Conservation (phyloP, 371 early-diverging fungal species). For the Mortierella sp. region DNA sequence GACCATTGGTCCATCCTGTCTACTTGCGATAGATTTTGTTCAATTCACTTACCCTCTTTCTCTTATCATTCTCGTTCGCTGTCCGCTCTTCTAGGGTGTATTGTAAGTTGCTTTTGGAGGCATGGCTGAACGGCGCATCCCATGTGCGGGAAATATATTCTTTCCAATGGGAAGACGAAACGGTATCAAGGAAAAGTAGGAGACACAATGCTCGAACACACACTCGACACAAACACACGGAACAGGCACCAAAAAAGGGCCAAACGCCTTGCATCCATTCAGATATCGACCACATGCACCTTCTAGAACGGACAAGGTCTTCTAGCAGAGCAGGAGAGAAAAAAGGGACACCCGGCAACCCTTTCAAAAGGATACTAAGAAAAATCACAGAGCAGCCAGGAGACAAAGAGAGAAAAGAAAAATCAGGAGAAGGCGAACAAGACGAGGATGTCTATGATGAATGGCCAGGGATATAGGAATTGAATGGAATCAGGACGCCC, state of each 20-base stretch:
- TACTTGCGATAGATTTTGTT: background rate
- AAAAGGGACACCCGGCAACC: too few relatives aligned
- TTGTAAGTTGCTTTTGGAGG: conserved; percentile 35
- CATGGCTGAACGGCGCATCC: background rate
- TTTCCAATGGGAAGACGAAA: too few relatives aligned
- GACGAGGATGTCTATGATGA: background rate
- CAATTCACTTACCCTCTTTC: background rate
- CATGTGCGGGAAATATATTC: background rate
- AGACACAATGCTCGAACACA: too few relatives aligned
- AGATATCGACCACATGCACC: too few relatives aligned
- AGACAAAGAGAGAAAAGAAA: conserved; percentile 2
- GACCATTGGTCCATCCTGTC: background rate
- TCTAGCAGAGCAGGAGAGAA: background rate
- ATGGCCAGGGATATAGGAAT: background rate
- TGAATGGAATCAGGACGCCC: background rate
- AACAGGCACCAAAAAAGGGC: too few relatives aligned
- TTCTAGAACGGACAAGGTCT: too few relatives aligned
- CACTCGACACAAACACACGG: too few relatives aligned
- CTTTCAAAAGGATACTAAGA: too few relatives aligned
- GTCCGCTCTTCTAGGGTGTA: conserved; percentile 39
- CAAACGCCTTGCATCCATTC: too few relatives aligned
- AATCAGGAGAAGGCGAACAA: background rate
- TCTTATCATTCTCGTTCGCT: background rate
- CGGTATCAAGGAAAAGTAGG: too few relatives aligned
- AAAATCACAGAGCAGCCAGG: conserved; percentile 10